Base-by-base conservation (phyloP, 2,329 filamentous ascomycete species). In the Venturia nashicola region DNA sequence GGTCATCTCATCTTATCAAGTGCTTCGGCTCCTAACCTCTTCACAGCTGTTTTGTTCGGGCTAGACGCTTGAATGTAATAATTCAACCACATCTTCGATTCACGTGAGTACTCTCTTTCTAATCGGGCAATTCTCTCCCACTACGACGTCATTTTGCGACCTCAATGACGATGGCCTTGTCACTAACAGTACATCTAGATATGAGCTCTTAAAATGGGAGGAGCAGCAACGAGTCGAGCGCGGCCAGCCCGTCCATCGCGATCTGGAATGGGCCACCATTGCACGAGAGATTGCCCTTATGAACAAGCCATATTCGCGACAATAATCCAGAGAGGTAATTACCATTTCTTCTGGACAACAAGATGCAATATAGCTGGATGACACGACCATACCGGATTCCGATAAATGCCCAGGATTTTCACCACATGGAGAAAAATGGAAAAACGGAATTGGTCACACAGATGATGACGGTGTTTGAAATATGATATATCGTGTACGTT, bases 41-140 rank as follows among this genome's bases (percentile, higher is more conserved):
- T 8, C 12, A 12, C 51, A 83, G 82, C 75, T 97, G 94, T 74
- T 97, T 93, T 74, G 94, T 99, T 44, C 87, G 94, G 40, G 94
- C 94, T 23, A 84, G 94, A 62, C 83, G 94, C 66, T 80, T 99
- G 59, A 99, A 99, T 72, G 94, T 99, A 62, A 99, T 99, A 67
- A 97, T 99, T 67, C 94, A 99, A 74, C 94, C 94, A 14, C 93
- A 99, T 77, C 81, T 99, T 64, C 84, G 91, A 65, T 99, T 99
- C 76, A 89, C 89, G 68, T 96, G 68, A 72, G 75, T 72, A 18
- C n/a, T 62, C 14, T 40, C 43, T 59, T 14, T 14, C 14, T 18
- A n/a, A 14, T 5, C 5, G 3, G 9, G n/a, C 46, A 27, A 5
- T 20, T 20, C 8, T 20, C 4, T 3, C n/a, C 44, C 18, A 12